Evolutionary conservation across 441 rosid genomes (phyloP), one percentile per base, ranked within the genome.

Genomic region (Flueggea neowawraea): DNA sequence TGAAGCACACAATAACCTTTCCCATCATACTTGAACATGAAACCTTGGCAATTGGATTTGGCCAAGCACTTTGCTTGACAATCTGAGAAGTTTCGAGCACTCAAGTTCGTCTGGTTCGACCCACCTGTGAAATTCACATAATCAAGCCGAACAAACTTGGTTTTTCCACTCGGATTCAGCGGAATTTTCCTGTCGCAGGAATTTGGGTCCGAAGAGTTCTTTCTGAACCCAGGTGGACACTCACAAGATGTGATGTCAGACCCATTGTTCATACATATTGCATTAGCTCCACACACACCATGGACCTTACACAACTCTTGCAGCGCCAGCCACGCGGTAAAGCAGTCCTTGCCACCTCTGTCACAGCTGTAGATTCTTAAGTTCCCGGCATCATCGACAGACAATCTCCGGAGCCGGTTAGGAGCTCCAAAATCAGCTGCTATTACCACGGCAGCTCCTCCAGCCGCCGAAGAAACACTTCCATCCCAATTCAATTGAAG

Each of bases 61-160:
- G 16, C 41, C 47, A 48, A 8, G 78, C 94, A 87, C 15, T 53
- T 73, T 16, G 82, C 57, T 70, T 33, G 28, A 47, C 90, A 87
- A 16, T 31, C 44, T 0, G 80, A 44, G 70, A 66, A 61, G 66
- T 87, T 84, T 16, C 6, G 28, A 15, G 69, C 83, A 0, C 53
- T 52, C 15, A 64, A 61, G 16, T 61, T 4, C 0, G 60, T 68
- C 69, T 75, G 75, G 50, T 78, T 32, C 7, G 74, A 65, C 4
- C 85, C 80, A 41, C 82, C 85, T 3, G 80, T 66, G 78, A 80
- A 87, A 55, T 80, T 83, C 33, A 87, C 90, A 57, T 76, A 84
- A 72, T 87, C 94, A 43, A 87, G 88, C 36, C 68, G 76, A 12
- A 81, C 60, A 72, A 84, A 87, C 75, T 57, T 78, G 36, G 86